Percentiles rank a stretch among this genome's conserved stretches.
phyloP scores from a whole-genome alignment of 2,329 filamentous ascomycete genomes.

The Periconia digitata region DNA sequence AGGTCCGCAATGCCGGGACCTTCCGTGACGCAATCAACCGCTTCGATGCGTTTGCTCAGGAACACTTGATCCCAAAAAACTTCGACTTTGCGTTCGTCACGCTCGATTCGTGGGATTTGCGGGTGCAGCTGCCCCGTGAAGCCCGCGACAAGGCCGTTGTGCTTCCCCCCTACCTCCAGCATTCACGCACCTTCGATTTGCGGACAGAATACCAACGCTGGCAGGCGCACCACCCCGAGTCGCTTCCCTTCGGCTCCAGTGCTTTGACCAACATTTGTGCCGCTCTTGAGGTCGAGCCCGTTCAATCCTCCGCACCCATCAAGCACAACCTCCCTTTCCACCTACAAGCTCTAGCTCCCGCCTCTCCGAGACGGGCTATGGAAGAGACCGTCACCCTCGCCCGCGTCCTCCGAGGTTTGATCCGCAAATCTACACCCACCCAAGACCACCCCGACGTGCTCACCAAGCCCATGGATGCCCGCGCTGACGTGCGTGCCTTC shows the following conservation, averaged over 20 bases:
- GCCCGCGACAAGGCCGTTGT: slow-evolving; percentile 98
- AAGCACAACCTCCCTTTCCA: slow-evolving; percentile 99
- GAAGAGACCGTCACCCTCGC: slow-evolving; percentile 95
- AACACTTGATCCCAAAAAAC: slow-evolving; percentile 87
- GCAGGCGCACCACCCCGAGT: slow-evolving; percentile 98
- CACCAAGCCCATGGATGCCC: slow-evolving; percentile 92
- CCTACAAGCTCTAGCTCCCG: slow-evolving; percentile 90
- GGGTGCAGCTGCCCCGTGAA: slow-evolving; percentile 95
- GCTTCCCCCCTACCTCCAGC: slow-evolving; percentile 92
- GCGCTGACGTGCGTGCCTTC: slow-evolving; percentile 94
- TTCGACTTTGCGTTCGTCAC: slow-evolving; percentile 98
- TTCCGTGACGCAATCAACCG: slow-evolving; percentile 96
- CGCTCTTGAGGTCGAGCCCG: slow-evolving; percentile 94
- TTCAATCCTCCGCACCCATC: slow-evolving; percentile 95
- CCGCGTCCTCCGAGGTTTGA: slow-evolving; percentile 86
- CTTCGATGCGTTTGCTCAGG: slow-evolving; percentile 90
- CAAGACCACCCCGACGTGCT: slow-evolving; percentile 95
- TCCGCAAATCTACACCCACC: slow-evolving; percentile 92
- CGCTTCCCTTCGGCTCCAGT: slow-evolving; percentile 91
- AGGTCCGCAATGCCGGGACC: slow-evolving; percentile 94
- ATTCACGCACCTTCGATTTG: slow-evolving; percentile 95
- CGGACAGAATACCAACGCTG: slow-evolving; percentile 97
- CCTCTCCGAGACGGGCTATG: slow-evolving; percentile 93
- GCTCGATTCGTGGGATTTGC: slow-evolving; percentile 96
- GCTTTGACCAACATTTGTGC: slow-evolving; percentile 98